These are phyloP conservation scores for Magnaporthiopsis rhizophila DNA, from an alignment of 2,329 filamentous ascomycete genomes.

Conservation along the genomic window DNA sequence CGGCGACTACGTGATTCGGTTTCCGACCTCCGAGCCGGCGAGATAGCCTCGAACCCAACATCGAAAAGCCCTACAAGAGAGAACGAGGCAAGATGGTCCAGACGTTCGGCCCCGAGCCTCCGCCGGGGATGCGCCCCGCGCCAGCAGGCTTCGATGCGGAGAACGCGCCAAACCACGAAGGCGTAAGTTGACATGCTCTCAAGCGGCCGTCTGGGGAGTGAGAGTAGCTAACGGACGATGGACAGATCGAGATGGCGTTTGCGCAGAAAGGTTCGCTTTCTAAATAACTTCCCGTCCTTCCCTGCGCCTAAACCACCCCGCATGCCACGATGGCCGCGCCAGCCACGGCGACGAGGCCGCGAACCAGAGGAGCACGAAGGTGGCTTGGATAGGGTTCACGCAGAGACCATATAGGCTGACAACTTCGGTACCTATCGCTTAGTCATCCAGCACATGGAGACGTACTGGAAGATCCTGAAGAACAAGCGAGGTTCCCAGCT, in stretches of 20 bases:
- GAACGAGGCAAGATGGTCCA: constrained; percentile 16
- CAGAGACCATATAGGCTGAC: not conserved
- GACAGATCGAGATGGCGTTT: constrained; percentile 96
- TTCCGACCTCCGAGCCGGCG: not conserved
- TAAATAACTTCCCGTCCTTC: not conserved
- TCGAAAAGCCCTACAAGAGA: not conserved
- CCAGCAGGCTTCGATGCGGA: constrained; percentile 54
- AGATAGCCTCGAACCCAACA: not conserved
- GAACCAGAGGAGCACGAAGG: not conserved
- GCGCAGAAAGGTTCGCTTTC: constrained; percentile 72
- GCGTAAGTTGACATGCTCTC: constrained; percentile 33
- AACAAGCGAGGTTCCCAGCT: constrained; percentile 81
- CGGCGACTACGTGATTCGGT: not conserved
- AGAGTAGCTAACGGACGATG: not conserved
- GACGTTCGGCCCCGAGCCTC: constrained; percentile 17
- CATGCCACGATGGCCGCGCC: not conserved
- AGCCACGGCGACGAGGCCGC: not conserved
- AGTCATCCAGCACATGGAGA: constrained; percentile 91
- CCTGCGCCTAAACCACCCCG: not conserved
- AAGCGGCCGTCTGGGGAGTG: not conserved
- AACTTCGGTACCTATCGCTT: not conserved
- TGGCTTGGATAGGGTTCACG: not conserved
- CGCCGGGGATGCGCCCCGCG: constrained; percentile 5
- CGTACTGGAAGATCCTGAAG: constrained; percentile 94
- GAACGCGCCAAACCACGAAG: constrained; percentile 45